Base-by-base conservation (phyloP, 2,329 filamentous ascomycete genomes). In the Trichoderma endophyticum region DNA sequence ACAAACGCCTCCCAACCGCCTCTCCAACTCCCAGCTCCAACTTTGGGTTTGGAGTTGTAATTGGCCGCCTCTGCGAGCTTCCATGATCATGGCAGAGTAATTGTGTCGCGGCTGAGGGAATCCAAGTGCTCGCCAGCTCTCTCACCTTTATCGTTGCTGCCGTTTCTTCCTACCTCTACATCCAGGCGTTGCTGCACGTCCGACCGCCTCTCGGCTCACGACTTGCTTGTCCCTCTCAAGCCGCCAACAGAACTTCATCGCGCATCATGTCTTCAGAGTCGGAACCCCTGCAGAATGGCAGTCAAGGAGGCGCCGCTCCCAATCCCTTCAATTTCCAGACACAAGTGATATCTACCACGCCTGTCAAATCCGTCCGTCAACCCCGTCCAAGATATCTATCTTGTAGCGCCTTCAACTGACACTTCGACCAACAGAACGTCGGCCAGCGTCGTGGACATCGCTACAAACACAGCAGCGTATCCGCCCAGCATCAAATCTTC, bases 321-420 rank as follows among this genome's bases (percentile, higher is more conserved):
- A 93, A 91, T 75, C 95, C 95, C 0, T 98, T 99, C 89, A 98
- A 98, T 83, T 98, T 98, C 82, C 90, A 97, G 83, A 93, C 95
- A 1, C 91, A 93, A 79, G 87, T 90, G 60, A 91, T 94, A 79
- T 91, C 92, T 18, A 92, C 92, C 74, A 87, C 87, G 21, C 92
- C 93, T 3, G 88, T 94, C 72, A 95, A 94, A 84, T 92, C 93
- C 75, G 92, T 94, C 84, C 57, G 87, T 28, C 30, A 15, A n/a
- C 15, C 5, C 28, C 34, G 3, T 24, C 18, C 48, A 60, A 51
- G 43, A 51, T 21, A 21, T 21, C 8, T 12, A 21, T 12, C 8
- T 43, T n/a, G 57, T 32, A 21, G 6, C 57, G 57, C 30, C 67
- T 21, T 21, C 30, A 54, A 24, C 72, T 75, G 34, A 76, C 70